These are phyloP conservation scores for Botrytis deweyae DNA, from an alignment of 2,329 filamentous ascomycete species.

Conservation along the genomic window DNA sequence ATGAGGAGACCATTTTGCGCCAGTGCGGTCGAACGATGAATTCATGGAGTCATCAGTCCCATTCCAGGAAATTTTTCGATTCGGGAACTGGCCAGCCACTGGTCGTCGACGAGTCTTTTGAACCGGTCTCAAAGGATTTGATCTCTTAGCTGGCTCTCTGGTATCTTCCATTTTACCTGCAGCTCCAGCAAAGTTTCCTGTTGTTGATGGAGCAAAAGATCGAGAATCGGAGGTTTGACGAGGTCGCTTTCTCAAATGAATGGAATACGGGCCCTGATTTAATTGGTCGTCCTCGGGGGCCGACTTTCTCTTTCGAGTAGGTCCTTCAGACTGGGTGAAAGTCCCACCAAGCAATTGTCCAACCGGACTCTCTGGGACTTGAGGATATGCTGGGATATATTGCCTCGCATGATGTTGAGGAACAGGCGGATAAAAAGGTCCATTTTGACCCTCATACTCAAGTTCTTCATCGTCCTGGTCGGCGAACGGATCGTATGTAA, in stretches of 20 bases:
- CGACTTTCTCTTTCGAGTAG: neutral
- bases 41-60: neutral
- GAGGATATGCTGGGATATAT: neutral
- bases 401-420: neutral
- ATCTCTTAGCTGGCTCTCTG: neutral
- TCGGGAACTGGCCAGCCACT: neutral
- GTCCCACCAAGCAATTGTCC: neutral
- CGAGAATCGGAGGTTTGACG: neutral
- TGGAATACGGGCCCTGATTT: neutral
- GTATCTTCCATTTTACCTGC: rapidly evolving
- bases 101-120: neutral
- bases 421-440: neutral
- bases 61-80: neutral
- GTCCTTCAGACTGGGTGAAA: neutral
- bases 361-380: neutral
- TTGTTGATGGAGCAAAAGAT: too few species aligned
- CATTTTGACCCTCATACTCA: neutral
- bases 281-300: neutral
- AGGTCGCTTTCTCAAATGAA: neutral
- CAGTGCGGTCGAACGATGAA: neutral
- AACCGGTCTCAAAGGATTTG: neutral
- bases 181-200: too few species aligned
- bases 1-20: neutral
- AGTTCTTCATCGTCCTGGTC: too few species aligned
- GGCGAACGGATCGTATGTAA: neutral